Evolutionary conservation across 129 eudicot species (phyloP).

Genomic region (Glebionis coronaria): DNA sequence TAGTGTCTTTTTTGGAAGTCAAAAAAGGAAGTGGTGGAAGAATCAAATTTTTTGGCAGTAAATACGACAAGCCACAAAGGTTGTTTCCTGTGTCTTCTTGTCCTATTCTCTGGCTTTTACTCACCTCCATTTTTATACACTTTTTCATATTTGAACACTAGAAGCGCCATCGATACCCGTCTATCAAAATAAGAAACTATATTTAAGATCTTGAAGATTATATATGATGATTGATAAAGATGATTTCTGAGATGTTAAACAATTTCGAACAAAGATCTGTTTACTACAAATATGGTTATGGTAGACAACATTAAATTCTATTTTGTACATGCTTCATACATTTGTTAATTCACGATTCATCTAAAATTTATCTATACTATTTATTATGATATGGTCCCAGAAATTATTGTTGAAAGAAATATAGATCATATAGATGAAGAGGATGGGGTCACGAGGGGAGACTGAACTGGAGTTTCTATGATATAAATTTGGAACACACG

Average conservation of each 20-base stretch:
- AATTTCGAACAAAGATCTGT: no score
- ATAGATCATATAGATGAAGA: background rate
- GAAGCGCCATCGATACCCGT: background rate
- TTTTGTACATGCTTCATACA: no score
- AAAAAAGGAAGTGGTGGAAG: constrained; percentile 16
- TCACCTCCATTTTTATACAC: constrained; percentile 20
- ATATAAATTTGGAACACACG: constrained; percentile 35
- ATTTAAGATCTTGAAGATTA: background rate
- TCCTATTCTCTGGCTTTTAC: constrained; percentile 28
- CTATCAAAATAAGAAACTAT: no score
- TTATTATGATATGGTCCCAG: no score
- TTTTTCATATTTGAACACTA: background rate
- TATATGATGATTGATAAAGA: background rate
- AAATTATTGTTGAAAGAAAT: background rate
- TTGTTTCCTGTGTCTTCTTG: constrained; percentile 33
- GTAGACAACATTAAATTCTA: no score
- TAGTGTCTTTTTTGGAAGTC: constrained; percentile 18
- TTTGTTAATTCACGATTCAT: no score
- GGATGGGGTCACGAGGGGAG: constrained; percentile 21
- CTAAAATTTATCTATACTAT: no score
- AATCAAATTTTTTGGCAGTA: constrained; percentile 29
- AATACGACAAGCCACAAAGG: constrained; percentile 34
- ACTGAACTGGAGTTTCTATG: constrained; percentile 21
- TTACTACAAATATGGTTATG: no score
- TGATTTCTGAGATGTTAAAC: background rate